Evolutionary conservation across 768 basidiomycete genomes (phyloP).

Genomic region (Boletus huronensis): DNA sequence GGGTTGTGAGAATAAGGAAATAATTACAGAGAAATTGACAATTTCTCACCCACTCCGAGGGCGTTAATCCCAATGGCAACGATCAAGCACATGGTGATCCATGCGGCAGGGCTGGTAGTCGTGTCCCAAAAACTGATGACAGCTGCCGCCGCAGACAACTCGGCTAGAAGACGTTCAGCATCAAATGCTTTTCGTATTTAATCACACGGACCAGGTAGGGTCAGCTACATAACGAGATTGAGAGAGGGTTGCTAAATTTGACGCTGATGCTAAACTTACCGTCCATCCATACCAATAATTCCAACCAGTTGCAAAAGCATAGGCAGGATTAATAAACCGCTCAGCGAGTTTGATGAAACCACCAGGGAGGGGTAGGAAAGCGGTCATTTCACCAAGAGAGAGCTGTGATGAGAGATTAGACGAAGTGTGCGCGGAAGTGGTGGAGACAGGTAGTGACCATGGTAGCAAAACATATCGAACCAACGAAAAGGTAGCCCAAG

Average conservation of each 20-base stretch:
- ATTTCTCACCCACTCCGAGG: conserved; percentile 39
- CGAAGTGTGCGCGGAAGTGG: not conserved
- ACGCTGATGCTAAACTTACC: conserved; percentile 1
- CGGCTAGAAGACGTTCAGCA: conserved; percentile 31
- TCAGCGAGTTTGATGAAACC: conserved; percentile 47
- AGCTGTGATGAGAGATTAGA: conserved; percentile 17
- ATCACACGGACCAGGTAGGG: conserved; percentile 22
- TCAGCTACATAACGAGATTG: conserved; percentile 12
- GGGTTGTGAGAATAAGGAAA: not conserved
- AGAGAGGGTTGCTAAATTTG: conserved; percentile 3
- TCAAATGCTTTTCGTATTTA: not conserved
- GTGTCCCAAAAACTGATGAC: conserved; percentile 48
- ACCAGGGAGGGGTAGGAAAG: conserved; percentile 43
- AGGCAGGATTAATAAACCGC: conserved; percentile 45
- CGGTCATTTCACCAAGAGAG: conserved; percentile 44
- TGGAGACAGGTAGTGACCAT: conserved; percentile 28
- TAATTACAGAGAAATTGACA: rapidly evolving
- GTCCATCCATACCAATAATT: conserved; percentile 42
- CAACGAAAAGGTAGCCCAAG: conserved; percentile 38
- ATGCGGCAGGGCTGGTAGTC: conserved; percentile 42
- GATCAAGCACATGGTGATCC: conserved; percentile 50
- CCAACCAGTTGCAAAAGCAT: conserved; percentile 43
- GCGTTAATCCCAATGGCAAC: conserved; percentile 47
- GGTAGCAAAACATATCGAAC: conserved; percentile 36
- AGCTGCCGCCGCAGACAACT: conserved; percentile 48